Evolutionary conservation across 257 asterid species (phyloP), one percentile per base, ranked within the genome.

Genomic region (Lithospermum erythrorhizon): DNA sequence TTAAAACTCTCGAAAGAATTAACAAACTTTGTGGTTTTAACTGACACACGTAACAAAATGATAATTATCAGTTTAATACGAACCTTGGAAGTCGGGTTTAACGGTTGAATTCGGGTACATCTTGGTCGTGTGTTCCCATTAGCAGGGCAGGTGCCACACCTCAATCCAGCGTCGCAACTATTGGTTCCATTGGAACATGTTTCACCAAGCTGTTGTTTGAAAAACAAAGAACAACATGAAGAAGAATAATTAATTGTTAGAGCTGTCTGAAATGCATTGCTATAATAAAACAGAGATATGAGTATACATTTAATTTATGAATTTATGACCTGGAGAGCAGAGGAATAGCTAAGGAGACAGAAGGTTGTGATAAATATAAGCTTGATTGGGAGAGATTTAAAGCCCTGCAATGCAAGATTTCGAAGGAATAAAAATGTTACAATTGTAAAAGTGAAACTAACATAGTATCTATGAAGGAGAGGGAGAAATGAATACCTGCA

Each of bases 91-190:
- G 84, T 65, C 17, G 97, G 95, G 68, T 65, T 72, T 11, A 79
- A 57, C 49, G 97, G 97, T 55, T 72, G 95, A 27, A 58, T 52
- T 63, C 94, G 95, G 6, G 72, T 70, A 71, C 97, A 89, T 65
- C 95, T 78, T 45, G 90, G 83, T 29, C 97, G 80, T 55, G 94
- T 84, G 67, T 89, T 87, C 58, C 93, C 90, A 63, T 79, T 81
- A 25, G 83, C 83, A 20, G 80, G 73, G 73, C 97, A 89, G 20
- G 82, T 65, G n/a, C 76, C 77, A 21, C 97, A 89, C 19, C 29
- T 47, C 47, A 86, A 73, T 2, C 93, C 96, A 61, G 71, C 78
- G 48, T 83, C 85, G 74, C 96, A 89, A 27, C 65, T 64, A 27
- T 59, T 68, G 72, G 68, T 63, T 22, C 70, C 65, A 49, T 37